These are phyloP conservation scores for Stagonosporopsis vannaccii DNA, from an alignment of 2,329 filamentous ascomycete genomes.

Conservation along the genomic window DNA sequence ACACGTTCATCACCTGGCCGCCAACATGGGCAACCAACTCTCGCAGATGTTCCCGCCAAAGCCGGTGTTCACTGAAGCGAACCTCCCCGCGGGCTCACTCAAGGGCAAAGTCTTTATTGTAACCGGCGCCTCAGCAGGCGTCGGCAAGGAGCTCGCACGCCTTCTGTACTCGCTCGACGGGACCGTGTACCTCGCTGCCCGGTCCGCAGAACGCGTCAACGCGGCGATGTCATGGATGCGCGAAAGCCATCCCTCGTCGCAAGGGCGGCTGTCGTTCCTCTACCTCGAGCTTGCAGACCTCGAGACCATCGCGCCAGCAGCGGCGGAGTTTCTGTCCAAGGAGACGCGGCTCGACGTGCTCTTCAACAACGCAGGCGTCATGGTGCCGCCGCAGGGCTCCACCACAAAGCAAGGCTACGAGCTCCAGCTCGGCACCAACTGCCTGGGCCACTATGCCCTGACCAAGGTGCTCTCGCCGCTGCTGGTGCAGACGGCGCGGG, in stretches of 20 bases:
- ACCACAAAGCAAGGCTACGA: constrained; percentile 36
- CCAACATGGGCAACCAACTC: constrained; percentile 26
- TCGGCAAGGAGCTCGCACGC: constrained; percentile 61
- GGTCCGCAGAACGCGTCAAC: constrained; percentile 47
- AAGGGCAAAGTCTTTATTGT: constrained; percentile 61
- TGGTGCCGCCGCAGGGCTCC: constrained; percentile 34
- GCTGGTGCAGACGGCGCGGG: constrained; percentile 41
- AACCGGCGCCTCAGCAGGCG: constrained; percentile 57
- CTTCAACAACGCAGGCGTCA: constrained; percentile 48
- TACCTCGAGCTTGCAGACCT: constrained; percentile 54
- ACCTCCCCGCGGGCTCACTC: constrained; percentile 45
- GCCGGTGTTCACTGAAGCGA: constrained; percentile 29
- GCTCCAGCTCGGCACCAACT: constrained; percentile 51
- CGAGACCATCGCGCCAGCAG: constrained; percentile 46
- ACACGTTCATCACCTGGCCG: neutral
- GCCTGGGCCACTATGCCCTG: constrained; percentile 52
- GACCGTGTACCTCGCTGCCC: constrained; percentile 64
- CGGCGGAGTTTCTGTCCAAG: constrained; percentile 45
- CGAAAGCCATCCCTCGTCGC: constrained; percentile 29
- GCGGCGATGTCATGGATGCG: constrained; percentile 58
- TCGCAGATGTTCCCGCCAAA: constrained; percentile 28
- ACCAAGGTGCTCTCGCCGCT: constrained; percentile 49
- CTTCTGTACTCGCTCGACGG: constrained; percentile 63
- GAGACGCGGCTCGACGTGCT: constrained; percentile 55
- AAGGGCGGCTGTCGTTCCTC: constrained; percentile 31